Evolutionary conservation across 2,329 filamentous ascomycete genomes (phyloP), one percentile per base, ranked within the genome.

Genomic region (Alternaria atra): DNA sequence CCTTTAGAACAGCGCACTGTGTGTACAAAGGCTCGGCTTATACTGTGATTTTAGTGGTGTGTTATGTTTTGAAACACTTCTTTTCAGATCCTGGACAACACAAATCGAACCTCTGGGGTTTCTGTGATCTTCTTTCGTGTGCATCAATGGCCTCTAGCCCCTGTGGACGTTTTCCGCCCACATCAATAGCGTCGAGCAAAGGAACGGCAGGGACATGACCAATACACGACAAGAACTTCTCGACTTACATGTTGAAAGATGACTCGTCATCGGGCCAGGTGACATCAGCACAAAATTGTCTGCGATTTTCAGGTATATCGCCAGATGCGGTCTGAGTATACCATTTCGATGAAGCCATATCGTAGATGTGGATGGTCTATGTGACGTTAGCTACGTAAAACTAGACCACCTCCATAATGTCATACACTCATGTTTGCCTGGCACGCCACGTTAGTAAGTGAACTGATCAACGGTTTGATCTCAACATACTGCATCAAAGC

Each of bases 231-330:
- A 40, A 29, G 27, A 29, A 29, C 6, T 29, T 29, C 27, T 29
- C 8, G 6, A 25, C 85, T 74, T 68, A 89, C 85, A 90, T 86
- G 65, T 90, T 90, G 69, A 89, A 89, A 7, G 86, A 88, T 13
- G 86, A 87, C 55, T 83, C 80, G 66, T 90, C 88, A 8, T 81
- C 68, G 0, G 87, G 82, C 82, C 87, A 89, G 2, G 85, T 85
- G 13, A 83, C 85, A 50, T 86, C 88, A 3, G 86, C 86, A 70
- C 88, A 90, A 63, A 89, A 90, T 29, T 85, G 83, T 27, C 86
- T 81, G 10, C 88, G 80, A 60, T 83, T 78, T 13, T 75, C 75
- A 3, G 88, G 88, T 1, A 85, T 72, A 29, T 82, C 72, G 1
- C 88, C 88, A 0, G 79, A 81, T 0, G 88, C 85, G 8, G 79